Conservation (phyloP, 2,329 filamentous ascomycete species). For the Leptodontidium sp. region DNA sequence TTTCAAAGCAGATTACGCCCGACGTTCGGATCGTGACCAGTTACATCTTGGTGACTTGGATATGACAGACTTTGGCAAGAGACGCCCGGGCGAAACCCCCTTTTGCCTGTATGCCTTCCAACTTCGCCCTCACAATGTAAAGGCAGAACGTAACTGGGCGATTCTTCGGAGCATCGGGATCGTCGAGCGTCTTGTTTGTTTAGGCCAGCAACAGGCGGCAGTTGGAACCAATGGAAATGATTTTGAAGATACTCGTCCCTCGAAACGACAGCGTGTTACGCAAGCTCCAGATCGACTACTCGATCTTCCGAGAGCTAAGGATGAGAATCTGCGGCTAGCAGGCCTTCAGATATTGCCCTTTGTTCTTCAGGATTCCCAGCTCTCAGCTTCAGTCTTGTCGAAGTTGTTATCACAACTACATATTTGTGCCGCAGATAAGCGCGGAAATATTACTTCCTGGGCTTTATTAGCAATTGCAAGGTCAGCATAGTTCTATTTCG, state of each 20-base stretch:
- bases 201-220: conserved; percentile 33
- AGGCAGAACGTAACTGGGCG: conserved; percentile 68
- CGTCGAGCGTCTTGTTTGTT: conserved; percentile 54
- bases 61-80: conserved; percentile 49
- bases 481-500: conserved; percentile 55
- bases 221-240: conserved; percentile 23
- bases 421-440: conserved; percentile 73
- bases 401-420: conserved; percentile 66
- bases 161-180: conserved; percentile 65
- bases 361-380: conserved; percentile 53
- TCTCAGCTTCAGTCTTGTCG: conserved; percentile 60
- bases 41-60: conserved; percentile 81
- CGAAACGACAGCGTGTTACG: conserved; percentile 44
- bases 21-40: conserved; percentile 72
- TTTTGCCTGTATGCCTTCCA: conserved; percentile 60
- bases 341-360: conserved; percentile 63
- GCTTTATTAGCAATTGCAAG: conserved; percentile 83
- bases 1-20: conserved; percentile 81
- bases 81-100: conserved; percentile 40
- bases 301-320: conserved; percentile 38
- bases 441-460: conserved; percentile 75
- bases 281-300: conserved; percentile 40
- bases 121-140: conserved; percentile 60
- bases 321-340: conserved; percentile 37
- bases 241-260: conserved; percentile 36